Evolutionary conservation across 208 protist species (phyloP).

Genomic region (Leptomonas seymouri): DNA sequence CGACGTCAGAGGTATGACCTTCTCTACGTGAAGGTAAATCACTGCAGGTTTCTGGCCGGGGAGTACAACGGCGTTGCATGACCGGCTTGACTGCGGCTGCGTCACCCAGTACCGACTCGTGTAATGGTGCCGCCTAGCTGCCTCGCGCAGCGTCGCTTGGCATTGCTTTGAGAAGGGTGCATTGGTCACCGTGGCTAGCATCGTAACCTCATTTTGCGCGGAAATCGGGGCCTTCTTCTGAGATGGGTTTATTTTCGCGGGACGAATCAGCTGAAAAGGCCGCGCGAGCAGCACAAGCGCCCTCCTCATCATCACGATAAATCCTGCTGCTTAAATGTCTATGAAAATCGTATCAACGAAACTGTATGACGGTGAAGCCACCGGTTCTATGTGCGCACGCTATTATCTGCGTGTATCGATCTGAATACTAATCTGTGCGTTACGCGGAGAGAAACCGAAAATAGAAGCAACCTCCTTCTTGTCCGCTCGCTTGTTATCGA

Average conservation of each 20-base stretch:
- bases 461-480: not conserved
- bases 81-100: conserved; percentile 71
- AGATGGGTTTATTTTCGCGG: not conserved
- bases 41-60: conserved; percentile 63
- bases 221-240: conserved; percentile 3
- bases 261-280: conserved; percentile 12
- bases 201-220: conserved; percentile 36
- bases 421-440: not conserved
- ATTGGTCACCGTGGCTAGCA: conserved; percentile 84
- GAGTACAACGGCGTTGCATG: conserved; percentile 71
- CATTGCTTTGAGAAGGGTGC: conserved; percentile 61
- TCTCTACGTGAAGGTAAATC: conserved; percentile 81
- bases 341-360: not conserved
- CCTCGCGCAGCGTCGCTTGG: conserved; percentile 52
- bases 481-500: too few relatives aligned
- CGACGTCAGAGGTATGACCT: conserved; percentile 66
- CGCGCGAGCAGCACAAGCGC: not conserved
- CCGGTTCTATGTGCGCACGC: not conserved
- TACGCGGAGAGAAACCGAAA: not conserved
- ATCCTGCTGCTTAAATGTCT: not conserved
- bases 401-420: not conserved
- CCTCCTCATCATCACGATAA: conserved; percentile 18
- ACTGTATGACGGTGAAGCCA: not conserved
- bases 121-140: conserved; percentile 44
- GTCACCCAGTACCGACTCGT: conserved; percentile 84